Base-by-base conservation (phyloP, 2,329 filamentous ascomycete genomes). In the Xylaria sp. region DNA sequence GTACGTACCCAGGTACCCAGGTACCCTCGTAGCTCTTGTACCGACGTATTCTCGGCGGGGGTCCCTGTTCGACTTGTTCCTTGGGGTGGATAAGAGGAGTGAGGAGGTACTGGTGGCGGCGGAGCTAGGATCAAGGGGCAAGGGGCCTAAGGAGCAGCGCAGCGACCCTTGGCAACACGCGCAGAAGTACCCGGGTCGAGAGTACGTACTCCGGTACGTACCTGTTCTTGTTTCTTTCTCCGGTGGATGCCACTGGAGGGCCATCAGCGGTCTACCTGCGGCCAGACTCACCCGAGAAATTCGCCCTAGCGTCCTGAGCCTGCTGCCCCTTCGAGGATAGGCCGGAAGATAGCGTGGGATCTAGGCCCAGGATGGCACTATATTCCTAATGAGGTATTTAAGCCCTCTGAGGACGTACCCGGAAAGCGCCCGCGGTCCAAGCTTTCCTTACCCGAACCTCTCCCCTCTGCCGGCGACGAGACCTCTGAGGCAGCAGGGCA, bases 321-420 rank as follows among this genome's bases (percentile, higher is more conserved):
- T 45, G 54, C 24, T 68, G 43, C 64, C 56, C 24, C 39, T 44
- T 46, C 22, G 1, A 37, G 59, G 39, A 52, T 61, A 61, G 59
- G 18, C 22, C 7, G 0, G 4, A 19, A 0, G 1, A 40, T 68
- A 67, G 66, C 44, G 59, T 20, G 11, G 0, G 17, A 4, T 20
- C 57, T 60, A 66, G 48, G 42, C 63, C 49, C 8, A 40, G 62
- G 21, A 7, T 6, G 55, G 66, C 48, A 68, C 37, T 56, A 63
- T 8, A 63, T 52, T 63, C 66, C 60, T 48, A 62, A 64, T 61
- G 45, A 47, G 66, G 66, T 42, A 67, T 56, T 65, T 68, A 66
- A 60, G 61, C 41, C 53, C 52, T 56, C 45, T 43, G 39, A 42
- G n/a, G 48, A 50, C 53, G 43, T 59, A 56, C 59, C 60, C 64